Evolutionary conservation across 139 green algal genomes (phyloP), one percentile per base, ranked within the genome.

Genomic region (Ettlia oleoabundans): DNA sequence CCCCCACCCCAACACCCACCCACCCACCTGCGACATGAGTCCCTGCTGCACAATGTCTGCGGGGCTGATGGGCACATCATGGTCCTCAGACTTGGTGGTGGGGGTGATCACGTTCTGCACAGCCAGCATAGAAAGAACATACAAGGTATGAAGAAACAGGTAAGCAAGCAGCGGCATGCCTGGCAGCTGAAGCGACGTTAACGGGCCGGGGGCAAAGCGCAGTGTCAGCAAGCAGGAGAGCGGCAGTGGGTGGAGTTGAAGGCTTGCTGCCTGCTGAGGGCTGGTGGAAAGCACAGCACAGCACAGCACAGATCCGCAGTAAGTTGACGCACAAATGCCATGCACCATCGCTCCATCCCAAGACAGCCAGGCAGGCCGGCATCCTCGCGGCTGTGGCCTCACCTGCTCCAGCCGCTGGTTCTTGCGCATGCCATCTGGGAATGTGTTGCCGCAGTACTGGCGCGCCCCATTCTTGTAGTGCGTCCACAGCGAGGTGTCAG

Each of bases 401-500:
- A 70, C 58, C 80, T 80, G 65, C 30, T 33, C 62, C 68, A 85
- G 87, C 58, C 90, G 82, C 37, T 97, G 76, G 89, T 99, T 99
- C 92, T 99, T 99, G 58, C 69, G 55, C 90, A 99, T 93, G 62
- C 94, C 96, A 73, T 99, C 97, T 6, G 93, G 94, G 82, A 99
- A 96, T 13, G 52, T 42, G 86, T 99, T 98, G 61, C 97, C 97
- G 87, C 97, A 99, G 91, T 99, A 99, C 40, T 90, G 40, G 2
- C 97, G 91, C 52, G 85, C 88, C 9, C 96, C 96, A 7, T 76
- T 84, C 26, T 91, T 95, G 88, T 99, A 99, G 84, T 98, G 92
- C 26, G 97, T 99, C 97, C 97, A 99, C 47, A 99, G 86, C 4
- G 95, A 98, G 37, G 97, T 99, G 82, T 95, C 92, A 8, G 97